Conservation (phyloP, 192 early-diverging fungal species). For the Kappamyces sp. region DNA sequence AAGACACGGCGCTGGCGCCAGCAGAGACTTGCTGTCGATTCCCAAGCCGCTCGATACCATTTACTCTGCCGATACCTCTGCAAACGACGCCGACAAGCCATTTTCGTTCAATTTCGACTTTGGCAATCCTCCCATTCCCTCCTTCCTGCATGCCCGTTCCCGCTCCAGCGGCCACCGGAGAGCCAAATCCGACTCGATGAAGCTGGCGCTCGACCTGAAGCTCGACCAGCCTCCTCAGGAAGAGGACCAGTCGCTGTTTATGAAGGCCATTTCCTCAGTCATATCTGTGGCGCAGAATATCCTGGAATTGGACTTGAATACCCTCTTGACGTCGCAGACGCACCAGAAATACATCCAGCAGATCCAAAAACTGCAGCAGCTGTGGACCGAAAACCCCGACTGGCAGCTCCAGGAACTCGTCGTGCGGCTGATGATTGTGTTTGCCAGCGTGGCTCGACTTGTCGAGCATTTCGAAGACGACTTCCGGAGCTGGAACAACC, state of each 20-base stretch:
- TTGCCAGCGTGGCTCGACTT: conserved; percentile 67
- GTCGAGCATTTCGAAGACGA: conserved; percentile 78
- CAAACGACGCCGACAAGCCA: conserved; percentile 17
- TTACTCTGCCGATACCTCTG: conserved; percentile 9
- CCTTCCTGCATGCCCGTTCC: not conserved
- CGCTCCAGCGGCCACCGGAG: not conserved
- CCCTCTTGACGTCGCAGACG: conserved; percentile 51
- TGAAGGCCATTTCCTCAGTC: conserved; percentile 58
- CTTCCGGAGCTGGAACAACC: conserved; percentile 54
- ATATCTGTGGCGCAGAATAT: conserved; percentile 66
- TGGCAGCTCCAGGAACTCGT: conserved; percentile 55
- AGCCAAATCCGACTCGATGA: not conserved
- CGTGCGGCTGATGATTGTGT: conserved; percentile 60
- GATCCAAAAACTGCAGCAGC: conserved; percentile 53
- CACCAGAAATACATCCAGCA: conserved; percentile 54
- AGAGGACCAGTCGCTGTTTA: conserved; percentile 46
- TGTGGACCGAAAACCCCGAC: conserved; percentile 58
- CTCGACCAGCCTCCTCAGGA: conserved; percentile 29
- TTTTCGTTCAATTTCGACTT: conserved; percentile 22
- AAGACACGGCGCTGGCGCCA: no score
- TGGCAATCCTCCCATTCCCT: conserved; percentile 4
- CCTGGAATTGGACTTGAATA: conserved; percentile 57
- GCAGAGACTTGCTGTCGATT: no score
- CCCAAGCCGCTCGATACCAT: not conserved
- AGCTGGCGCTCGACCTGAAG: not conserved